Evolutionary conservation across 2,329 filamentous ascomycete species (phyloP).

Genomic region (Thelonectria rubi): DNA sequence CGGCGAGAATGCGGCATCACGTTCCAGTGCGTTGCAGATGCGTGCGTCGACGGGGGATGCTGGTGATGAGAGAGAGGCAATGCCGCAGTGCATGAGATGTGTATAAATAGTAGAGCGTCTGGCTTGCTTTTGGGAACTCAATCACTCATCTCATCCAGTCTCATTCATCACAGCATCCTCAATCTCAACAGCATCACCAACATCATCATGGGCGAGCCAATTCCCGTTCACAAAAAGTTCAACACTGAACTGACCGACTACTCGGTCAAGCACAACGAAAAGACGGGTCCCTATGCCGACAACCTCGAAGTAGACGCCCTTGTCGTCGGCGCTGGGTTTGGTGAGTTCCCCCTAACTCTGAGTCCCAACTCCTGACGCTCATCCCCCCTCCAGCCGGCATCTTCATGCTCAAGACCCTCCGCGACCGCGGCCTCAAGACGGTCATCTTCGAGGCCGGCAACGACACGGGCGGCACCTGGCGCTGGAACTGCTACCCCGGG

Average conservation of each 20-base stretch:
- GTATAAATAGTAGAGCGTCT: too few relatives aligned
- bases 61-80: too few relatives aligned
- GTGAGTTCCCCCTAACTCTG: conserved; percentile 35
- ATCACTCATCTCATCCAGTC: neutral
- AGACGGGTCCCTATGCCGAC: conserved; percentile 52
- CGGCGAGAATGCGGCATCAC: neutral
- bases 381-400: conserved; percentile 51
- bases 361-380: neutral
- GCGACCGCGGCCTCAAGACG: conserved; percentile 58
- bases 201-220: conserved; percentile 35
- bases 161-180: neutral
- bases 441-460: conserved; percentile 63
- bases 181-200: neutral
- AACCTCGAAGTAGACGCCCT: conserved; percentile 56
- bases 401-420: conserved; percentile 61
- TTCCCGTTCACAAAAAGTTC: conserved; percentile 48
- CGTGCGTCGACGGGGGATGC: too few relatives aligned
- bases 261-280: conserved; percentile 42
- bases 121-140: too few relatives aligned
- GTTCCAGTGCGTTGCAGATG: neutral
- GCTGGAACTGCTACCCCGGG: conserved; percentile 66
- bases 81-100: neutral
- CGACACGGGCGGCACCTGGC: conserved; percentile 63
- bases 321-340: conserved; percentile 57
- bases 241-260: conserved; percentile 54